These are phyloP conservation scores for Anthracocystis setariae DNA, from an alignment of 1,284 basidiomycete species.

Conservation along the genomic window DNA sequence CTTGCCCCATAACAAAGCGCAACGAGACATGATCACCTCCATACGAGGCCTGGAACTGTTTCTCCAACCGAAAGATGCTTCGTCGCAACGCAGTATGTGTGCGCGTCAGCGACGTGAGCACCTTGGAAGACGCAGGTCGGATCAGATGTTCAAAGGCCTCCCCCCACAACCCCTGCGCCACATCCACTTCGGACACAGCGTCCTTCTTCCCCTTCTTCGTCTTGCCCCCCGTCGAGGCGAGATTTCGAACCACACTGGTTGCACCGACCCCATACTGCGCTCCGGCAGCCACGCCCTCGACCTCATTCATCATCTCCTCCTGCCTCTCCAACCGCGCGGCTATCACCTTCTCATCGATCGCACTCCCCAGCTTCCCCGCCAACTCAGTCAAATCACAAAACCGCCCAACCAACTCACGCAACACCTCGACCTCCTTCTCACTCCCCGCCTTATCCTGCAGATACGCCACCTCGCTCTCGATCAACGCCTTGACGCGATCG, in stretches of 20 bases:
- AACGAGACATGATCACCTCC: conserved; percentile 47
- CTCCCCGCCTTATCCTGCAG: not conserved
- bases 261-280: not conserved
- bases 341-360: conserved; percentile 66
- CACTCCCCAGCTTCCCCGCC: conserved; percentile 46
- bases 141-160: conserved; percentile 64
- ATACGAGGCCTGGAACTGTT: conserved; percentile 26
- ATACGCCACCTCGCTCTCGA: conserved; percentile 20
- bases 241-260: not conserved
- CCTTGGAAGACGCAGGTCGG: conserved; percentile 53
- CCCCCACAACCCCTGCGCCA: conserved; percentile 48
- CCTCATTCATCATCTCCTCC: conserved; percentile 44
- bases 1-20: conserved; percentile 59
- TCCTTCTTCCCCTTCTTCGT: not conserved
- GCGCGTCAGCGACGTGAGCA: conserved; percentile 37
- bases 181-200: no score
- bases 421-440: conserved; percentile 1
- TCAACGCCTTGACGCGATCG: conserved; percentile 17
- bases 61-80: conserved; percentile 42
- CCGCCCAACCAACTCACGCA: conserved; percentile 17
- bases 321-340: conserved; percentile 53
- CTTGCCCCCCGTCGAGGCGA: not conserved
- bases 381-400: conserved; percentile 38
- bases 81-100: conserved; percentile 43
- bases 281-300: conserved; percentile 25